Percentiles rank a stretch among this genome's conserved stretches.
Conservation (phyloP, 2,329 filamentous ascomycete species). For the Dryadomyces sulphureus region DNA sequence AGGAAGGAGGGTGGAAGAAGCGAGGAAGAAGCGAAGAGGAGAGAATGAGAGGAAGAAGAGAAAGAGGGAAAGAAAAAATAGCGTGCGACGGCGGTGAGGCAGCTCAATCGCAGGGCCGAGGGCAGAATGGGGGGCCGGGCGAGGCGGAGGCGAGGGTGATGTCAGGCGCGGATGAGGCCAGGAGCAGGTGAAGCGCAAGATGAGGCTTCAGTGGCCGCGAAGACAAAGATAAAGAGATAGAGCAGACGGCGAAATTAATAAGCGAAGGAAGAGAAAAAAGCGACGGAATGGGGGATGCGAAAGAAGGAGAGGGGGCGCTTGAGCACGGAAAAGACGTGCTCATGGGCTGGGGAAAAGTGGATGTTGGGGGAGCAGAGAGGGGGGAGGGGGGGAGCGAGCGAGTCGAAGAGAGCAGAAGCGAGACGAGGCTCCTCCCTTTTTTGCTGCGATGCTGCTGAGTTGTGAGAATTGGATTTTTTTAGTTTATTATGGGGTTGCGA, state of each 20-base stretch:
- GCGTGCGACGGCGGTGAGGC: too few relatives aligned
- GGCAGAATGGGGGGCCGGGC: too few relatives aligned
- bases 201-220: not conserved
- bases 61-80: not conserved
- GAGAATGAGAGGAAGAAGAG: not conserved
- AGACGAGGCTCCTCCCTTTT: constrained; percentile 10
- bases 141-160: too few relatives aligned
- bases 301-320: too few relatives aligned
- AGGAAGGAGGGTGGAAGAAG: not conserved
- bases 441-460: constrained; percentile 7
- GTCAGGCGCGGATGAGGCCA: too few relatives aligned
- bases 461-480: constrained; percentile 9
- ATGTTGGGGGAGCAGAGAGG: too few relatives aligned
- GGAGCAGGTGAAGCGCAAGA: too few relatives aligned
- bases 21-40: not conserved
- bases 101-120: too few relatives aligned
- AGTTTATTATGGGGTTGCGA: constrained; percentile 10
- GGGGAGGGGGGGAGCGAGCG: not conserved
- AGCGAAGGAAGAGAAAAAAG: not conserved
- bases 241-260: not conserved
- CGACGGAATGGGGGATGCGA: not conserved
- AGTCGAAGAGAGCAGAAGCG: constrained; percentile 4
- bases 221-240: not conserved
- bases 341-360: not conserved
- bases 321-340: too few relatives aligned